These are phyloP conservation scores for Laguncularia racemosa DNA, from an alignment of 345 rosid species.

Conservation along the genomic window DNA sequence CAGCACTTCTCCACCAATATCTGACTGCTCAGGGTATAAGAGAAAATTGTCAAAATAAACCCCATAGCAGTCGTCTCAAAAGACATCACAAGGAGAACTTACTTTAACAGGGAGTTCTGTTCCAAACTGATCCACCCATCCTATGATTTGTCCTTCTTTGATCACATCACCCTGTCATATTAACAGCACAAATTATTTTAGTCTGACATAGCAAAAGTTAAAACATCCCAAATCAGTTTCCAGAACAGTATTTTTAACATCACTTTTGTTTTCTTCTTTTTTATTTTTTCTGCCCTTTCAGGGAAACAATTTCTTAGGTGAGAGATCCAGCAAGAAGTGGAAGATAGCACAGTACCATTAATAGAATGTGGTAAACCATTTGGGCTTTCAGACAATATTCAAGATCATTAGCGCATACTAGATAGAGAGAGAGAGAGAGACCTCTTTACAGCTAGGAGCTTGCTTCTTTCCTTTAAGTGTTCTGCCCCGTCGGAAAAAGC, in stretches of 20 bases:
- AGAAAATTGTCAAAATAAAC: slow-evolving; percentile 5
- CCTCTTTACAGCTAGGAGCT: slow-evolving; percentile 74
- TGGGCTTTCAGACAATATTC: not conserved
- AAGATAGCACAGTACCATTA: too few relatives aligned
- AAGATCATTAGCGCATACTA: not conserved
- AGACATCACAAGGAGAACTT: slow-evolving; percentile 15
- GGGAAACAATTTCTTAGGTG: too few relatives aligned
- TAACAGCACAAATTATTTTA: not conserved
- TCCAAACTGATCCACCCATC: slow-evolving; percentile 76
- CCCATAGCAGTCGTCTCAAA: not conserved
- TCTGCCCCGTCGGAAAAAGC: slow-evolving; percentile 70
- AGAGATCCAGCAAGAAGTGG: too few relatives aligned
- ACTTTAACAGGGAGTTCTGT: slow-evolving; percentile 83
- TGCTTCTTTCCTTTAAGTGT: slow-evolving; percentile 69
- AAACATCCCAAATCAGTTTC: not conserved
- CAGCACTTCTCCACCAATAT: slow-evolving; percentile 79
- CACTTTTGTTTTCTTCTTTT: not conserved
- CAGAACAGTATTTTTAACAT: not conserved
- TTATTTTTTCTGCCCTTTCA: too few relatives aligned
- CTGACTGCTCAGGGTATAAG: slow-evolving; percentile 57
- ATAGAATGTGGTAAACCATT: too few relatives aligned
- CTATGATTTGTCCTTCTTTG: slow-evolving; percentile 84
- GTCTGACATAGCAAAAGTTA: too few relatives aligned
- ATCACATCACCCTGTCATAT: slow-evolving; percentile 64
- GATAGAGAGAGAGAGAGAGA: slow-evolving; percentile 7